Evolutionary conservation across 2,329 filamentous ascomycete species (phyloP), one percentile per base, ranked within the genome.

Genomic region (Penicillium rolfsii): DNA sequence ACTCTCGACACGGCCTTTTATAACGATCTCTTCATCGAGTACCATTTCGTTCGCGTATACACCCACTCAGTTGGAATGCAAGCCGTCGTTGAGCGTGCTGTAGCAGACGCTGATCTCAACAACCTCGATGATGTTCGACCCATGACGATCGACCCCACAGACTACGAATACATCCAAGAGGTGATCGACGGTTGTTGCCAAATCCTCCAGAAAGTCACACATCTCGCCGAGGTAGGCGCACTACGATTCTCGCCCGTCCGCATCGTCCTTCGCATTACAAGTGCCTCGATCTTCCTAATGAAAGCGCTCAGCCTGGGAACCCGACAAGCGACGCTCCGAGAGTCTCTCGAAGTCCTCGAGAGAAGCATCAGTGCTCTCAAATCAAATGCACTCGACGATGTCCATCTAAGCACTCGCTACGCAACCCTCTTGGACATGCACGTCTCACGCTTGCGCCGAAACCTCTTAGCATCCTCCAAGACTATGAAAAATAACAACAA

Each of bases 131-230:
- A 80, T 71, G 71, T 80, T 40, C 68, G 80, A 11, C 71, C 78
- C 12, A 74, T 81, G 64, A 76, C 77, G 52, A 76, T 83, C 24
- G 80, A 82, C 58, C 76, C 80, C 1, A 77, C 78, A 52, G 83
- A 86, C 64, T 84, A 83, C 57, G 79, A 81, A 38, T 85, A 84
- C 63, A 84, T 85, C 14, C 80, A 82, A 68, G 83, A 85, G 67
- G 84, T 85, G 1, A 82, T 85, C 3, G 81, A 85, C 22, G 82
- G 81, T 1, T 83, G 81, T 60, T 81, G 81, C 48, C 76, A 83
- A 55, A 83, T 84, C 30, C 71, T 85, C 3, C 74, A 81, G 52
- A 83, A 81, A 52, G 81, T 82, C 2, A 80, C 76, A 0, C 76
- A 81, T 43, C 75, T 86, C 1, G 79, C 79, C 2, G 79, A 84